Percentiles rank a stretch among this genome's conserved stretches.
These are phyloP conservation scores for Colletotrichum limetticola DNA, from an alignment of 2,329 filamentous ascomycete genomes.

Conservation along the genomic window DNA sequence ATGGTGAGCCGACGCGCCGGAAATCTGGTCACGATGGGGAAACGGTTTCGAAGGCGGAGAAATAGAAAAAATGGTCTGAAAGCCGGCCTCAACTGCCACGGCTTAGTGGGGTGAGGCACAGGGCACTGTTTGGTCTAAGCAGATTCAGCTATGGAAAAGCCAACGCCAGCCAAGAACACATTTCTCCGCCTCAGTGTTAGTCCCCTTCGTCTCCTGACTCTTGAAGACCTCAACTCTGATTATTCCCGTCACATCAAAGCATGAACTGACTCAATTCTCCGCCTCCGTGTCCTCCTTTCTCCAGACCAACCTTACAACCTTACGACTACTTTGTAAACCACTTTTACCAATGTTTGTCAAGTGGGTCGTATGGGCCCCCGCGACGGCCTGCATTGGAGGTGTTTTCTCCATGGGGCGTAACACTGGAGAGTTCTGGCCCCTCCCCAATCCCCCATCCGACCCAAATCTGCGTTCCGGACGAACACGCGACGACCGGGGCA, in stretches of 20 bases:
- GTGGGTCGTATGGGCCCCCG: constrained; percentile 32
- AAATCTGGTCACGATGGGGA: background rate
- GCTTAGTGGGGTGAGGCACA: background rate
- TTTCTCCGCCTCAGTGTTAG: constrained; percentile 16
- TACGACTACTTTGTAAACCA: background rate
- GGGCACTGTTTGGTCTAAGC: background rate
- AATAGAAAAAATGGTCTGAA: constrained; percentile 8
- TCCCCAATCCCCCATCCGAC: background rate
- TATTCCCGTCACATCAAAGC: background rate
- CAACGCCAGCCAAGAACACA: background rate
- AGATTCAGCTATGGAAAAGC: background rate
- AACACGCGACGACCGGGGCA: constrained; percentile 27
- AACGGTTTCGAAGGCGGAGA: constrained; percentile 21
- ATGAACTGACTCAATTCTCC: constrained; percentile 32
- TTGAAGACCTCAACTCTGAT: background rate
- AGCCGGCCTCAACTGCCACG: background rate
- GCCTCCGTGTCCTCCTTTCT: background rate
- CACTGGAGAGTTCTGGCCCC: constrained; percentile 16
- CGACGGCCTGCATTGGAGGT: background rate
- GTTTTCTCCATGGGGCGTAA: constrained; percentile 27
- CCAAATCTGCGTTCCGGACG: constrained; percentile 10
- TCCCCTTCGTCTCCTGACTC: background rate
- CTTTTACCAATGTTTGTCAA: constrained; percentile 5
- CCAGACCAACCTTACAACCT: background rate
- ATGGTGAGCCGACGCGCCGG: background rate